Evolutionary conservation across 176 grass and related monocot genomes (phyloP), one percentile per base, ranked within the genome.

Genomic region (Ensete glaucum): DNA sequence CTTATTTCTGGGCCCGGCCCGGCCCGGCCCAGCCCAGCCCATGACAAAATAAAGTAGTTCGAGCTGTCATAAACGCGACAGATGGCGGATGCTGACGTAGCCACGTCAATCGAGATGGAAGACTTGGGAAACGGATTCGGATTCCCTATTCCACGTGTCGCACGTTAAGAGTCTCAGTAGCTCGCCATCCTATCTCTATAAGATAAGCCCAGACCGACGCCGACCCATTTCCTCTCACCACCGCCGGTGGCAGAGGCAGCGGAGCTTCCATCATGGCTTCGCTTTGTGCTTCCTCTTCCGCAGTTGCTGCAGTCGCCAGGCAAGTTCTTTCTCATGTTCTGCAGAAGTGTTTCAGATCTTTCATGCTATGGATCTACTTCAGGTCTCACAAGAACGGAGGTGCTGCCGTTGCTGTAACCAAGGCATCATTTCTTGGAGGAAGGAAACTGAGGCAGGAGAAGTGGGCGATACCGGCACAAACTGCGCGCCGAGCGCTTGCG

Each of bases 251-350:
- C 54, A 57, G 16, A 57, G 54, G 16, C n/a, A 5, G 9, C 5
- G 9, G 50, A 52, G 1, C 22, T 19, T 9, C 51, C 6, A 29
- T 24, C 64, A 92, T 93, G 84, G 88, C 88, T 25, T 71, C 90
- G 19, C 80, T 93, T 27, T 91, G 88, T 72, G 85, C 85, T 78
- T 91, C 96, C 82, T 79, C 95, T 80, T 82, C 88, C 75, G 88
- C 86, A 78, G 86, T 94, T 56, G 91, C 95, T 57, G 83, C 91
- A 19, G 78, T 91, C 22, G 88, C 86, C 54, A 78, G 86, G 85
- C 79, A 79, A 83, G 77, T 53, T 52, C 23, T 67, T 17, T 9
- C 11, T 1, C 34, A 23, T 15, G n/a, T 52, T 27, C 21, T 52
- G 54, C 21, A 26, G 14, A 12, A 73, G 15, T 8, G 48, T 1